Conservation (phyloP, 208 protist genomes). For the Wallacemonas sp. region DNA sequence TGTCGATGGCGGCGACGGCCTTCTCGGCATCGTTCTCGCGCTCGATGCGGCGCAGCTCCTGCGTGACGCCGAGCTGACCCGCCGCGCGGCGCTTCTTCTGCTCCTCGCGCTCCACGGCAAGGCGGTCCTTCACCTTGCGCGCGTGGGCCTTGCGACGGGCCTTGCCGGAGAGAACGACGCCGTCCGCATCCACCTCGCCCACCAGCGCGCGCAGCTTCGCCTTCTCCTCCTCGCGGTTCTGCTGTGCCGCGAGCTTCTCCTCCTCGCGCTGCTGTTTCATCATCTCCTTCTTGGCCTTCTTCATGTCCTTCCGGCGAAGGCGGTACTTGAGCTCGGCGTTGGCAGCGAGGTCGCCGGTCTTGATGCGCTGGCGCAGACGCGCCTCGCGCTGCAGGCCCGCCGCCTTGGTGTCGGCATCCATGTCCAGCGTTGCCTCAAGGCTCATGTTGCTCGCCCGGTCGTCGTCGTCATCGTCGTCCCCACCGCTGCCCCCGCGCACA, state of each 20-base stretch:
- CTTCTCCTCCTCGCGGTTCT: slow-evolving; percentile 44
- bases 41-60: slow-evolving; percentile 38
- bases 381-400: slow-evolving; percentile 70
- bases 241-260: slow-evolving; percentile 41
- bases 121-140: slow-evolving; percentile 60
- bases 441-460: slow-evolving; percentile 37
- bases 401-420: slow-evolving; percentile 80
- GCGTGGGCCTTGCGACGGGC: slow-evolving; percentile 79
- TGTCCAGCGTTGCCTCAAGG: slow-evolving; percentile 81
- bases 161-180: slow-evolving; percentile 49
- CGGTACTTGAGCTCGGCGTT: slow-evolving; percentile 89
- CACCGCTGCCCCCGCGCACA: too few relatives aligned
- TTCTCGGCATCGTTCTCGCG: slow-evolving; percentile 35
- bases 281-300: slow-evolving; percentile 86
- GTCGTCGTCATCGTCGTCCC: slow-evolving; percentile 16
- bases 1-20: slow-evolving; percentile 64
- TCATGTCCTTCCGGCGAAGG: slow-evolving; percentile 82
- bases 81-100: slow-evolving; percentile 76
- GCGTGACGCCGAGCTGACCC: slow-evolving; percentile 57
- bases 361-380: slow-evolving; percentile 60
- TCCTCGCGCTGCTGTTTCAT: slow-evolving; percentile 60
- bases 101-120: slow-evolving; percentile 64
- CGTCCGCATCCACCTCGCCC: slow-evolving; percentile 52
- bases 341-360: slow-evolving; percentile 55
- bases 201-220: slow-evolving; percentile 60